A percentile compares a stretch with the other conserved stretches of the same genome.
phyloP scores from a whole-genome alignment of 805 yeast species.

The Metschnikowia continentalis region DNA sequence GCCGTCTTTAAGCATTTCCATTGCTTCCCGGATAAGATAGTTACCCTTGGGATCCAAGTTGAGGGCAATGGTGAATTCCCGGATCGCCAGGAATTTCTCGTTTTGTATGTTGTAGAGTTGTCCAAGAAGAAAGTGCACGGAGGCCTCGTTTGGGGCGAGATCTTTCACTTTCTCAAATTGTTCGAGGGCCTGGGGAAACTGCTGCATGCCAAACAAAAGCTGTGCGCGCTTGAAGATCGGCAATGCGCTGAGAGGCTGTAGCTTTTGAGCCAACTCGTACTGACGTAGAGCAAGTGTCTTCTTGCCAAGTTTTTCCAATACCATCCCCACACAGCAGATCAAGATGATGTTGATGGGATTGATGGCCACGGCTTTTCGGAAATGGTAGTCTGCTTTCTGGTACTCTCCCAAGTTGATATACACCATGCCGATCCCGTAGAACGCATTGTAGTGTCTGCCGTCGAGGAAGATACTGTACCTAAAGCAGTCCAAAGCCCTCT shows the following conservation, averaged over 20 bases:
- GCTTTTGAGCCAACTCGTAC: constrained; percentile 74
- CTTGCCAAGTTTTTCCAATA: constrained; percentile 70
- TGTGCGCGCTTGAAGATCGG: constrained; percentile 90
- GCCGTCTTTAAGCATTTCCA: constrained; percentile 46
- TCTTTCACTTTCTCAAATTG: constrained; percentile 70
- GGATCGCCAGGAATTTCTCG: constrained; percentile 72
- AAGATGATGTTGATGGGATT: constrained; percentile 88
- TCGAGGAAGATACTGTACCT: constrained; percentile 73
- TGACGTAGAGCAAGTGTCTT: constrained; percentile 71
- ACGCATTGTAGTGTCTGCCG: constrained; percentile 84
- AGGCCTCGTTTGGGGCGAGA: constrained; percentile 91
- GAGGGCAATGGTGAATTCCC: constrained; percentile 82
- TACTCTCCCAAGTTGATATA: constrained; percentile 81
- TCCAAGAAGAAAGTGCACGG: constrained; percentile 86
- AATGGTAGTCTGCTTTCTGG: constrained; percentile 78
- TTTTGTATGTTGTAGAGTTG: constrained; percentile 76
- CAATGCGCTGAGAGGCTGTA: constrained; percentile 82
- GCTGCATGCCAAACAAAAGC: constrained; percentile 63
- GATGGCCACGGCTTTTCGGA: constrained; percentile 79
- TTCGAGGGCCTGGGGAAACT: constrained; percentile 65
- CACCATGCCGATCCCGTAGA: constrained; percentile 95
- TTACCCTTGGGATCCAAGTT: constrained; percentile 91
- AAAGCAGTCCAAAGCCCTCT: constrained; percentile 80
- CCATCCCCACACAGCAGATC: constrained; percentile 92
- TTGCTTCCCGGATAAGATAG: constrained; percentile 78